Evolutionary conservation across 148 eudicot species (phyloP), one percentile per base, ranked within the genome.

Genomic region (Vaccinium myrtillus): DNA sequence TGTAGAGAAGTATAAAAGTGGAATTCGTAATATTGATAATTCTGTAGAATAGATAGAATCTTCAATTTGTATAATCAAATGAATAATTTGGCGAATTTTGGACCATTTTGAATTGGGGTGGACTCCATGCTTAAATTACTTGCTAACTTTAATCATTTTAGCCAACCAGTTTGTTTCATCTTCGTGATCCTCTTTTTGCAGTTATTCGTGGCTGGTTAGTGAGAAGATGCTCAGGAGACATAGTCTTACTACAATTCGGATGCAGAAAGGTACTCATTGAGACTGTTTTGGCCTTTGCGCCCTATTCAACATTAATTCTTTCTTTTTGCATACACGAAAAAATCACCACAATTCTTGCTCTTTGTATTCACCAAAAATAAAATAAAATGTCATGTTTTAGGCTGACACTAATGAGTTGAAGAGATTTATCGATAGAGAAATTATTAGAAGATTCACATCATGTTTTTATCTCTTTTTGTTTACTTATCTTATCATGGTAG

Each of bases 171-270:
- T 51, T 81, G 27, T 81, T 81, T 36, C 54, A 75, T 30, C 14
- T 39, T 67, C 58, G 53, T 49, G 80, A 81, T 21, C 25, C 36
- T 58, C 65, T 43, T 39, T 73, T 82, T 89, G 81, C 92, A 97
- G 99, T 88, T 81, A 88, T 94, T 82, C 98, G 99, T 36, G 99
- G 98, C 70, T 97, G 98, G 94, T 88, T 95, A 78, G 98, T 95
- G 77, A 89, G 99, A 87, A 94, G 93, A 87, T 97, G 98, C 90
- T 93, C 98, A 49, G 98, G 98, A 81, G 95, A 94, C 76, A 88
- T 93, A 84, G 98, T 91, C 78, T 81, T 95, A 84, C 89, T 95
- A 13, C 94, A 93, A 81, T 88, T 88, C 73, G 99, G 95, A 46
- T 87, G 87, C 19, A 90, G 83, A 87, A 90, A 91, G 93, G 98